Evolutionary conservation across 257 asterid species (phyloP).

Genomic region (Anisodus tanguticus): DNA sequence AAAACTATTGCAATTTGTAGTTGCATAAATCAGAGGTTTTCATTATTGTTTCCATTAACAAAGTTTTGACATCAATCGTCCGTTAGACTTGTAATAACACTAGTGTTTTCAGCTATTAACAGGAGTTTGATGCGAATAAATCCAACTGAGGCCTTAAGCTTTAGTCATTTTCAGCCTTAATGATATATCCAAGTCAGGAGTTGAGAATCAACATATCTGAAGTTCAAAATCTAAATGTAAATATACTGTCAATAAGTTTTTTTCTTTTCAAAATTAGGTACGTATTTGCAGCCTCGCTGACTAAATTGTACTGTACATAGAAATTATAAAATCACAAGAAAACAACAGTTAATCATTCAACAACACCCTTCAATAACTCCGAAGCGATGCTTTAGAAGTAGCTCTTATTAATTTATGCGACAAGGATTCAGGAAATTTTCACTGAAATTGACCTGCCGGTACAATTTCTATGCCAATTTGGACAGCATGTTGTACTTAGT

Average conservation of each 20-base stretch:
- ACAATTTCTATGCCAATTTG: background rate
- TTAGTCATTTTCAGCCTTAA: no score
- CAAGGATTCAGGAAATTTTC: background rate
- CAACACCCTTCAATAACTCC: slow-evolving; percentile 10
- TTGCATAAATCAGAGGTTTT: no score
- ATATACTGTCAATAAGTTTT: no score
- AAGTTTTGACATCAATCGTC: no score
- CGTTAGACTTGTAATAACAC: no score
- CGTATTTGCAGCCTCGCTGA: background rate
- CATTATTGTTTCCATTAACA: no score
- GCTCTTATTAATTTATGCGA: slow-evolving; percentile 15
- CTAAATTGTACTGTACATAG: background rate
- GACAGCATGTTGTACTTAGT: background rate
- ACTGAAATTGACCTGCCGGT: background rate
- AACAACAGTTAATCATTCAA: background rate
- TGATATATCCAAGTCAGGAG: no score
- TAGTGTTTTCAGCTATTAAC: no score
- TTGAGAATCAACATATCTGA: background rate
- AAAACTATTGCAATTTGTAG: no score
- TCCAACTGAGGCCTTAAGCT: no score
- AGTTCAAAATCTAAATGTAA: background rate
- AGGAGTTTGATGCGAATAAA: no score
- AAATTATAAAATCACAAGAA: background rate
- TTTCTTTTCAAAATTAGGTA: no score
- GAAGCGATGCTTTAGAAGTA: background rate